A percentile compares a stretch with the other conserved stretches of the same genome.
Evolutionary conservation across 2,329 filamentous ascomycete species (phyloP).

Genomic region (Monilinia polystroma): DNA sequence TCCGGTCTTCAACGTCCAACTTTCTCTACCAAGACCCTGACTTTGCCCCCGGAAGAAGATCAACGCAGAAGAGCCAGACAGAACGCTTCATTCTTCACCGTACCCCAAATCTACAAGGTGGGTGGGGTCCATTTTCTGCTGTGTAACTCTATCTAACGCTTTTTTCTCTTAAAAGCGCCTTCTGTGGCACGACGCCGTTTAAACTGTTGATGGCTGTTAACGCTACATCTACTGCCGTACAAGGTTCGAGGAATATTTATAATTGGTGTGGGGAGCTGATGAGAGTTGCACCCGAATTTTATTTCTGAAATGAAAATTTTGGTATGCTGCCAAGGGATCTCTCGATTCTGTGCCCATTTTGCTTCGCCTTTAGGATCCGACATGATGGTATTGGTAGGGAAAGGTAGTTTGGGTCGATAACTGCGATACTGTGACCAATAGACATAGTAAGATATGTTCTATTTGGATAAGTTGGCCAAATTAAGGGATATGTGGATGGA

Average conservation of each 20-base stretch:
- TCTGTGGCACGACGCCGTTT: constrained; percentile 13
- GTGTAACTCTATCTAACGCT: constrained; percentile 2
- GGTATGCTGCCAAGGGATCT: constrained; percentile 1
- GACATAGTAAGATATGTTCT: neutral
- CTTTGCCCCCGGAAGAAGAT: constrained; percentile 1
- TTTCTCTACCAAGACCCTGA: constrained; percentile 13
- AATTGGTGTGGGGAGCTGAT: neutral
- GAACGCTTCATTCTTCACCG: constrained; percentile 15
- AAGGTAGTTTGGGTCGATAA: constrained; percentile 1
- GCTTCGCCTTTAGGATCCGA: neutral
- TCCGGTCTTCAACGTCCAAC: constrained; percentile 16
- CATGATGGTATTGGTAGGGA: constrained; percentile 14
- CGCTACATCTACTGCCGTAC: constrained; percentile 7
- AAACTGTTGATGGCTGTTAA: neutral
- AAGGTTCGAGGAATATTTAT: constrained; percentile 6
- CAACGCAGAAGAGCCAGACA: neutral
- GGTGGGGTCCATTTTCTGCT: constrained; percentile 8
- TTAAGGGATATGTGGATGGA: constrained; percentile 1
- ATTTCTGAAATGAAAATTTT: constrained; percentile 5
- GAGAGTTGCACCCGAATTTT: constrained; percentile 8
- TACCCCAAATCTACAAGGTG: constrained; percentile 3
- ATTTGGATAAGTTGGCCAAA: neutral
- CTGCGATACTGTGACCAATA: neutral
- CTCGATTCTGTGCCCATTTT: neutral
- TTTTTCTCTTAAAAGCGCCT: neutral